These are phyloP conservation scores for Penicillium sp. DNA, from an alignment of 2,329 filamentous ascomycete species.

Conservation along the genomic window DNA sequence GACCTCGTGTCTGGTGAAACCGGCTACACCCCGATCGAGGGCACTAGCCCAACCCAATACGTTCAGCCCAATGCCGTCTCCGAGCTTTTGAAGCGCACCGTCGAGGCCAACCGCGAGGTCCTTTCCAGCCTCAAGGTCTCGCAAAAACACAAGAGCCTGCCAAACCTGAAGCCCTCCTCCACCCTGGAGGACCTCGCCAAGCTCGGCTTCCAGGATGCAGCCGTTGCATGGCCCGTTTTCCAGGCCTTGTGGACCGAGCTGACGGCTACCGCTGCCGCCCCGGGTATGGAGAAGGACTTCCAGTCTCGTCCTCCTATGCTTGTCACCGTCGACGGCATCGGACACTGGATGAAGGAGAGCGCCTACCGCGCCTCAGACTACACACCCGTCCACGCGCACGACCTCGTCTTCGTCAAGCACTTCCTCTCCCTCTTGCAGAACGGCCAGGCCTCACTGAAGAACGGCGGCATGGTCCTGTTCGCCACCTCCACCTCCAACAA, in stretches of 20 bases:
- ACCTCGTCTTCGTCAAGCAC: conserved; percentile 73
- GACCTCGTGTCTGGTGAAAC: conserved; percentile 80
- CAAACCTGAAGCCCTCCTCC: conserved; percentile 59
- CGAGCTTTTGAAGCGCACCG: conserved; percentile 71
- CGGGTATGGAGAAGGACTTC: conserved; percentile 49
- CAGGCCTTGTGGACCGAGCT: conserved; percentile 81
- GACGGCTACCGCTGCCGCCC: conserved; percentile 50
- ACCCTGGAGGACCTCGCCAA: conserved; percentile 69
- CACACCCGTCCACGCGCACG: conserved; percentile 79
- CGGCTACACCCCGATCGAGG: conserved; percentile 72
- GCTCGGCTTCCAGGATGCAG: conserved; percentile 70
- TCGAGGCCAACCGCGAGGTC: conserved; percentile 69
- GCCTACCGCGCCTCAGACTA: conserved; percentile 73
- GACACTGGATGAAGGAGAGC: conserved; percentile 77
- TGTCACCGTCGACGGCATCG: conserved; percentile 75
- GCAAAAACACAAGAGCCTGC: conserved; percentile 60
- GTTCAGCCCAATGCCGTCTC: conserved; percentile 77
- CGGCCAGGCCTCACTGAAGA: conserved; percentile 51
- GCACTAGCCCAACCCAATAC: conserved; percentile 60
- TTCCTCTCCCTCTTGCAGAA: conserved; percentile 69
- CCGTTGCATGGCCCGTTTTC: conserved; percentile 79
- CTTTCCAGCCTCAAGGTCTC: conserved; percentile 58
- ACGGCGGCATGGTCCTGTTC: conserved; percentile 78
- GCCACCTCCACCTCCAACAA: conserved; percentile 73
- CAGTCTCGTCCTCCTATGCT: conserved; percentile 64